Evolutionary conservation across 257 asterid species (phyloP).

Genomic region (Gentiana straminea): DNA sequence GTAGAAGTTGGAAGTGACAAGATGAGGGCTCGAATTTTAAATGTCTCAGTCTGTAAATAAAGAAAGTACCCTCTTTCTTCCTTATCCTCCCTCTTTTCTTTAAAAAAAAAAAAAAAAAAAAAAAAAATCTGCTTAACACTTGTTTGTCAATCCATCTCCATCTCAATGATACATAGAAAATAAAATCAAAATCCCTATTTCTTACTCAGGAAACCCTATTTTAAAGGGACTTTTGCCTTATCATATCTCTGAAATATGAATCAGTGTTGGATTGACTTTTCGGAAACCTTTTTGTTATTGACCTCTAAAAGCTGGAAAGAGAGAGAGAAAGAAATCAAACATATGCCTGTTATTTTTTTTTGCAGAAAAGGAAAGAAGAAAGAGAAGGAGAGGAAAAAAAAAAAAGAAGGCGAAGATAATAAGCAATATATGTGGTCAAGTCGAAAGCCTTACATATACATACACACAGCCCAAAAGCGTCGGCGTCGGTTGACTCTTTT

Average conservation of each 20-base stretch:
- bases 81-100: conserved; percentile 15
- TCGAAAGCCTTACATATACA: conserved; percentile 37
- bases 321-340: conserved; percentile 11
- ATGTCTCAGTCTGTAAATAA: conserved; percentile 18
- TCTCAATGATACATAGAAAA: not conserved
- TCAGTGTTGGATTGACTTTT: conserved; percentile 24
- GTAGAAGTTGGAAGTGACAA: conserved; percentile 71
- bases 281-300: conserved; percentile 13
- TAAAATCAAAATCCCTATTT: not conserved
- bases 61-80: conserved; percentile 45
- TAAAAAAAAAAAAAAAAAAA: conserved; percentile 21
- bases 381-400: not conserved
- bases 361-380: conserved; percentile 7
- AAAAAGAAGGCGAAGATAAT: conserved; percentile 19
- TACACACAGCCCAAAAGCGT: conserved; percentile 20
- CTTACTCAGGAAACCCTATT: conserved; percentile 20
- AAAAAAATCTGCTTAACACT: conserved; percentile 15
- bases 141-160: conserved; percentile 18
- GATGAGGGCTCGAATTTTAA: conserved; percentile 23
- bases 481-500: conserved; percentile 34
- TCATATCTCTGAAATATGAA: conserved; percentile 5
- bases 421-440: conserved; percentile 25
- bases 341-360: conserved; percentile 7
- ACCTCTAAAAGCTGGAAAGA: conserved; percentile 7
- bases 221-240: conserved; percentile 2